These are phyloP conservation scores for Sphagnum contortum DNA, from an alignment of 225 moss, liverwort and hornwort species.

Conservation along the genomic window DNA sequence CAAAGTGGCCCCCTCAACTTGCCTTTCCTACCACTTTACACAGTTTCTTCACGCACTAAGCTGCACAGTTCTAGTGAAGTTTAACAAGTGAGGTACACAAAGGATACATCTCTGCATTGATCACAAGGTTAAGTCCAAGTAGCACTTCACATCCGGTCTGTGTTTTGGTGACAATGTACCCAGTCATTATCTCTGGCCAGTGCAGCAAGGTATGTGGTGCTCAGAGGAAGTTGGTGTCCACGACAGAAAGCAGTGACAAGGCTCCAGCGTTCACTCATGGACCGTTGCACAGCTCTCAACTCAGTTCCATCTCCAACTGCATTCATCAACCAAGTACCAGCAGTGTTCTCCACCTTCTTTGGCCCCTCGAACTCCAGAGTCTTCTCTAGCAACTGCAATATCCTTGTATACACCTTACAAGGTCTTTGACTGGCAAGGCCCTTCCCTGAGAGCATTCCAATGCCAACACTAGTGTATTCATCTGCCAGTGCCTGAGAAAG, in stretches of 20 bases:
- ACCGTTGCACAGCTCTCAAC: conserved; percentile 70
- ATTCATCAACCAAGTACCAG: conserved; percentile 76
- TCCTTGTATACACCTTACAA: conserved; percentile 31
- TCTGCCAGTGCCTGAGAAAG: conserved; percentile 62
- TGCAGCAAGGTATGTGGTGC: conserved; percentile 66
- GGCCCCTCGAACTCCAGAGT: conserved; percentile 62
- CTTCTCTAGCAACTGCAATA: conserved; percentile 66
- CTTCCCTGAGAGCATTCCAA: conserved; percentile 47
- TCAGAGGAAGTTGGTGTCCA: conserved; percentile 77
- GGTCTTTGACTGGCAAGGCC: conserved; percentile 26
- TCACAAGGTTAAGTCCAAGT: no score
- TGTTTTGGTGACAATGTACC: conserved; percentile 21
- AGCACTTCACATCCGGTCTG: no score
- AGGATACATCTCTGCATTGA: no score
- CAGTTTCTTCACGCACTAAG: no score
- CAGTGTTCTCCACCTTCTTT: conserved; percentile 51
- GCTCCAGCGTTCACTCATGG: conserved; percentile 88
- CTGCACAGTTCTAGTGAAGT: no score
- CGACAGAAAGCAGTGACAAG: conserved; percentile 94
- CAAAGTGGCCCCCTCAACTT: no score
- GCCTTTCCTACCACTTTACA: no score
- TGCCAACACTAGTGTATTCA: conserved; percentile 63
- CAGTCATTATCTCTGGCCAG: conserved; percentile 92
- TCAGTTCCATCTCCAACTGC: conserved; percentile 83
- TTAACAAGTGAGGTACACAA: no score